phyloP scores from a whole-genome alignment of 495 filamentous ascomycete genomes.

The Lineolata rhizophorae region DNA sequence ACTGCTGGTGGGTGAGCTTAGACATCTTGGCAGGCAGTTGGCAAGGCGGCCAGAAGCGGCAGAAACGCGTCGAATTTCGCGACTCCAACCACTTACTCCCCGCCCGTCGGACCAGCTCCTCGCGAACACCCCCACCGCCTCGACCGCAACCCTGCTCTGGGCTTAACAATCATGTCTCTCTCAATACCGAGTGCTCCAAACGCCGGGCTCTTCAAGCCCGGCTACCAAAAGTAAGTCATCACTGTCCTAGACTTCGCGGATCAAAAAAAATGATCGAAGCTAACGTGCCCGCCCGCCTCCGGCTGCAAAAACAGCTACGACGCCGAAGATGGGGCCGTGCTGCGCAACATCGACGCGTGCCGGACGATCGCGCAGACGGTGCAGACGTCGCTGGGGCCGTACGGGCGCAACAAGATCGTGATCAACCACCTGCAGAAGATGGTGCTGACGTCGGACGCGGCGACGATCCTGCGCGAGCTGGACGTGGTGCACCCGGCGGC shows the following conservation, averaged over 20 bases:
- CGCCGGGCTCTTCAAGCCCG: constrained; percentile 81
- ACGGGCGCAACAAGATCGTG: constrained; percentile 98
- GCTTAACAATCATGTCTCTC: constrained; percentile 90
- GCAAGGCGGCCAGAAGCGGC: too few relatives aligned
- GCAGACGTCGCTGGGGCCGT: constrained; percentile 88
- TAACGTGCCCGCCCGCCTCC: constrained; percentile 5
- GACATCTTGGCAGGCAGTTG: too few relatives aligned
- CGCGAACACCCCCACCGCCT: too few relatives aligned
- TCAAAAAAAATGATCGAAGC: constrained; percentile 8
- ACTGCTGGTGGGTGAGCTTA: too few relatives aligned
- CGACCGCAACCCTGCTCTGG: too few relatives aligned
- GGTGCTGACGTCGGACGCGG: constrained; percentile 95
- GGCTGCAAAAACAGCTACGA: constrained; percentile 46
- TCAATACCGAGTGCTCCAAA: constrained; percentile 86
- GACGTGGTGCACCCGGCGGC: constrained; percentile 97
- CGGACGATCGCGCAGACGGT: constrained; percentile 88
- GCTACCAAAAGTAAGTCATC: constrained; percentile 70
- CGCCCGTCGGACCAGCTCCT: too few relatives aligned
- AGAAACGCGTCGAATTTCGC: too few relatives aligned
- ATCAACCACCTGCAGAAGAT: constrained; percentile 99
- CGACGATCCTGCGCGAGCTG: constrained; percentile 89
- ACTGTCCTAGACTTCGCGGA: constrained; percentile 2
- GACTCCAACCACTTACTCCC: too few relatives aligned
- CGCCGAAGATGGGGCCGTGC: constrained; percentile 93
- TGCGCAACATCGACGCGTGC: constrained; percentile 98